Conservation (phyloP, 2,329 filamentous ascomycete species). For the Colletotrichum sp. region DNA sequence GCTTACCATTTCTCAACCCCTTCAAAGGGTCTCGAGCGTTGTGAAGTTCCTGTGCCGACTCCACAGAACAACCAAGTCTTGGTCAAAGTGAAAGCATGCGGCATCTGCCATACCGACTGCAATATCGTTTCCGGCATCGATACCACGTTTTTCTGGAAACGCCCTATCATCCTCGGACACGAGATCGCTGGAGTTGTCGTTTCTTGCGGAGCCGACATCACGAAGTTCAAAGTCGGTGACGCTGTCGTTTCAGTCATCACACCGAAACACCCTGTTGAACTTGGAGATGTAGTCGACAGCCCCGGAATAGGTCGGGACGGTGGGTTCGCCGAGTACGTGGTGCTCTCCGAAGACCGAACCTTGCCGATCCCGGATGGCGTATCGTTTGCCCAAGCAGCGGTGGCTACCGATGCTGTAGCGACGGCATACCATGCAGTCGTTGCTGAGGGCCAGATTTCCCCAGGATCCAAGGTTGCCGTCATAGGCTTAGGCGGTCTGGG, state of each 20-base stretch:
- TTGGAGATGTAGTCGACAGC: not conserved
- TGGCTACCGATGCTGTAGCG: conserved; percentile 14
- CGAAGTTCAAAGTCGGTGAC: not conserved
- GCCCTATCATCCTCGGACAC: not conserved
- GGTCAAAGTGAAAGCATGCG: not conserved
- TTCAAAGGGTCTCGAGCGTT: not conserved
- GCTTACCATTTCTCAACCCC: not conserved
- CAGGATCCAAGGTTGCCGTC: not conserved
- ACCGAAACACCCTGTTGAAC: not conserved
- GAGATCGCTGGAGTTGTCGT: not conserved
- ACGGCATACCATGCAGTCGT: conserved; percentile 19
- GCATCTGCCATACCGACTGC: not conserved
- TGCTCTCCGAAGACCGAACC: not conserved
- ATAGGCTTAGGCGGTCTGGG: not conserved
- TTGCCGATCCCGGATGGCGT: not conserved
- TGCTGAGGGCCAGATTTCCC: not conserved
- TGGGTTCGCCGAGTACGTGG: conserved; percentile 1
- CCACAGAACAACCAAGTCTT: not conserved
- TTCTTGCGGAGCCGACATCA: not conserved
- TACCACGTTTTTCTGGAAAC: not conserved
- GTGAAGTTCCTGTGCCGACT: not conserved
- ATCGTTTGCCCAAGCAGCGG: not conserved
- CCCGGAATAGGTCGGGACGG: conserved; percentile 7
- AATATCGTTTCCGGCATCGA: not conserved
- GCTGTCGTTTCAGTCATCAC: not conserved